Base-by-base conservation (phyloP, 495 filamentous ascomycete genomes). In the Aspergillus conjunctus region DNA sequence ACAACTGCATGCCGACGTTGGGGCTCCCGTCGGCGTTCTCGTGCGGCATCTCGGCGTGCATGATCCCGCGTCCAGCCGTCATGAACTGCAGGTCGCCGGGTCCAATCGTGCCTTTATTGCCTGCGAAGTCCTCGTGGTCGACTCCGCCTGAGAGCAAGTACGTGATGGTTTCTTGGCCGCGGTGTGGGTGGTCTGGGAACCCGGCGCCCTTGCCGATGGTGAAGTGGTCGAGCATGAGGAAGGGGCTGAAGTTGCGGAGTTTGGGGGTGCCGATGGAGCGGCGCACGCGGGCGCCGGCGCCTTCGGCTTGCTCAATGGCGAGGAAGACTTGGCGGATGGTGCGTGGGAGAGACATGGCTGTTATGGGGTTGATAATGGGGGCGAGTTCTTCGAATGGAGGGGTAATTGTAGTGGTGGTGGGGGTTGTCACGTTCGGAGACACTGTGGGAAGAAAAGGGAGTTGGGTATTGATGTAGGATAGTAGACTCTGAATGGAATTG, bases 151-250 rank as follows among this genome's bases (percentile, higher is more conserved):
- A 71, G 1, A 97, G 77, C 3, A 97, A 77, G 72, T 97, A 98
- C 14, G 94, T 98, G 69, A 98, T 95, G 12, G 91, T 95, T 68
- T 96, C 89, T 70, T 89, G 86, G 22, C 87, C 84, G 41, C 87
- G 83, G 72, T 91, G 88, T 2, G 88, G 87, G 68, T 96, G 91
- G 72, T 96, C 91, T 0, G 91, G 91, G 72, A 96, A 96, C 6
- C 93, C 93, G 20, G 93, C 89, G 49, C 89, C 90, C 17, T 87
- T 87, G 31, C 84, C 82, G 66, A 92, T 85, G 45, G 81, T 85
- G 81, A 97, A 97, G 77, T 97, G 91, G 73, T 98, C 93, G 22
- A 97, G 90, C 93, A 98, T 97, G 14, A 98, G 83, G 80, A 98
- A 98, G 11, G 93, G 93, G 18, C 85, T 88, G 79, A 98, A 89